Evolutionary conservation across 768 basidiomycete genomes (phyloP), one percentile per base, ranked within the genome.

Genomic region (Boletellus ananiceps): DNA sequence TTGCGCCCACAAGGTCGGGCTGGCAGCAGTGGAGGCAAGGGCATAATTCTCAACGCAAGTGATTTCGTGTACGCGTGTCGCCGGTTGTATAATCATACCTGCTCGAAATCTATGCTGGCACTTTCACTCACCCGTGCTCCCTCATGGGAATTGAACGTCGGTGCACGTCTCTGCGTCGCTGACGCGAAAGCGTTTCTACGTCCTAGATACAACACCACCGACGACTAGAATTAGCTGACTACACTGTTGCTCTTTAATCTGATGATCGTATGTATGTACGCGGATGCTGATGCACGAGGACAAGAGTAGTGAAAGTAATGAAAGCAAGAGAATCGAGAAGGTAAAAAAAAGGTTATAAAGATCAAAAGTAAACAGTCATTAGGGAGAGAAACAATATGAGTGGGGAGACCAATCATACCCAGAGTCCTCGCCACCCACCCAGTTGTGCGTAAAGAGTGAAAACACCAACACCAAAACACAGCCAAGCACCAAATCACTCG

Each of bases 11-110:
- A 18, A 66, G 70, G 40, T 73, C 76, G 19, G 78, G 74, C 35
- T 83, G 82, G 82, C 80, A 82, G 62, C 76, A 82, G 47, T 83
- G 69, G 62, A 66, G 65, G 32, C 62, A 61, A 47, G 60, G 55
- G 40, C 56, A 23, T 12, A 45, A 41, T 7, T 50, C 52, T 12
- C 59, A 40, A 44, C 64, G 57, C 44, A 60, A 40, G 45, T 68
- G 38, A 64, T 16, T 27, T 47, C 12, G 2, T 27, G 2, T 8
- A 8, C 36, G 42, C 33, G 12, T 33, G 11, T 45, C 4, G 19
- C 27, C 14, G 11, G 39, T 44, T 37, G 15, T 27, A 19, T n/a
- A 19, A 16, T 34, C 36, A 5, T 47, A 16, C 29, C 41, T 40
- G 47, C 40, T 48, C 23, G 40, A 9, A 51, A 56, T 46, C 14